Evolutionary conservation across 768 basidiomycete species (phyloP), one percentile per base, ranked within the genome.

Genomic region (Tylopilus subfusipes): DNA sequence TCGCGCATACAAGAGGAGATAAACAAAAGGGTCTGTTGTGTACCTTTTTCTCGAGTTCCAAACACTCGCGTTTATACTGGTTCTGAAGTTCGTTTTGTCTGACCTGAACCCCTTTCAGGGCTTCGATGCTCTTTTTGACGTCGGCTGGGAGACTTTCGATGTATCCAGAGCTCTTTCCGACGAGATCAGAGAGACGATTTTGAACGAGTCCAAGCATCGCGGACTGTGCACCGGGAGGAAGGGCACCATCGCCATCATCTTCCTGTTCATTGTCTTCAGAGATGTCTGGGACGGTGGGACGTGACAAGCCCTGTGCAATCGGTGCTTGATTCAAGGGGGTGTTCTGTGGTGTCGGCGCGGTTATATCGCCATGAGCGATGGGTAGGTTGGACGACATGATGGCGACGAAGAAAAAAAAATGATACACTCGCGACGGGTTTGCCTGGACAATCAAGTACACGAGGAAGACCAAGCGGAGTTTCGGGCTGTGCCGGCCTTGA

Each of bases 1-100:
- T 59, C 53, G 48, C 51, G 49, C 30, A 55, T 57, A 56, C 56
- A 55, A 40, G 22, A 39, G 62, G 27, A 53, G 48, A 56, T 36
- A 42, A 29, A 53, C 29, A 39, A 50, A 14, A 13, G 51, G 50
- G 43, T 16, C 25, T 9, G 54, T 58, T 42, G 66, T 81, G 49
- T 60, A 91, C 93, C 80, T 96, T 97, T 77, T 94, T 92, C 79
- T 98, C 95, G 52, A 98, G 80, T 72, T 95, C 92, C 43, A 97
- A 78, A 65, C 94, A 92, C 72, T 98, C 96, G 68, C 86, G 82
- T 74, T 98, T 97, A 79, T 95, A 70, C 78, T 93, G 82, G 64
- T 88, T 88, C 69, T 97, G 93, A 42, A 98, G 80, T 63, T 92
- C 87, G 61, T 86, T 84, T 72, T 97, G 93, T 75, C 93, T 86